Base-by-base conservation (phyloP, 1,139 yeast genomes). In the Saccharomycopsis hybrid region DNA sequence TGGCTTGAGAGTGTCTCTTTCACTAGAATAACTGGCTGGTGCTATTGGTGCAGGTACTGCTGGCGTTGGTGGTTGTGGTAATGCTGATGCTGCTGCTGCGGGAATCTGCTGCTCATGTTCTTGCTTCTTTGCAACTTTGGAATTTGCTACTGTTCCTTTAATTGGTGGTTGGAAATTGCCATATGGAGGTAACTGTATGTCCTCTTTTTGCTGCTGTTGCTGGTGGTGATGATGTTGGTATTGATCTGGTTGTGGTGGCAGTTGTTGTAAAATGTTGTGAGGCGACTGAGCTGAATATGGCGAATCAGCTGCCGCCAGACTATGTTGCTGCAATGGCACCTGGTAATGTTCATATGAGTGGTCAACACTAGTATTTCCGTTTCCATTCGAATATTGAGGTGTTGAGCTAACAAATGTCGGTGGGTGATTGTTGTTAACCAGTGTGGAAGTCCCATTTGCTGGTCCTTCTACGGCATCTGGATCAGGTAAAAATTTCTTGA, bases 401-500 rank as follows among this genome's bases (percentile, higher is more conserved):
- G 18, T 18, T 18, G 18, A 18, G 18, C 18, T 18, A 18, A 18
- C 18, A 18, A 18, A 18, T 18, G 18, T 18, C 18, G 18, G 18
- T 18, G 18, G 18, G 18, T 18, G 18, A n/a, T 43, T 28, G 32
- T 32, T 2, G 13, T 51, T 51, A 30, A 48, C 46, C 13, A 44
- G 25, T 4, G 52, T 40, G 45, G 50, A 49, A 51, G 56, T 50
- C 37, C 54, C 56, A 39, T 54, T 57, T 43, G 49, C 58, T 13
- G 53, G 52, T 24, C 60, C 48, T 45, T 72, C 74, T 36, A 82
- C 73, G n/a, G 89, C 81, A 60, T 90, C 97, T 1, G 98, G 97
- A 60, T 92, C 97, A 1, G 99, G 99, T 65, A 92, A 74, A 62
- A 92, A 92, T 65, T 89, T 94, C 65, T 90, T 89, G 68, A 92